A percentile compares a stretch with the other conserved stretches of the same genome.
Conservation (phyloP, 306 rosid species). For the Vachellia pachyceras region DNA sequence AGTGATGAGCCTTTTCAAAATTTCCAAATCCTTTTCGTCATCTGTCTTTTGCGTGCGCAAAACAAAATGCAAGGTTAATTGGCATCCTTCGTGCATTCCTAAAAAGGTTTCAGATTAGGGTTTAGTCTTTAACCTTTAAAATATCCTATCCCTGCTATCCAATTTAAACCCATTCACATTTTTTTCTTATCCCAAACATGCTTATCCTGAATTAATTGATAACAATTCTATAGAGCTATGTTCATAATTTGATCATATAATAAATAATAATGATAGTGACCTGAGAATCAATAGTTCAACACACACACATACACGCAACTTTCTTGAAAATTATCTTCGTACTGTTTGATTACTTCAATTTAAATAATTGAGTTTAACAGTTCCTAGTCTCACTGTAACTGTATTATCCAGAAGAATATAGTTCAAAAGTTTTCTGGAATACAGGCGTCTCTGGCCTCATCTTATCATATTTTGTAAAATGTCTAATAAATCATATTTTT, state of each 20-base stretch:
- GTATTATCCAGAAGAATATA: not conserved
- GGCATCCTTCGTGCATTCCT: constrained; percentile 32
- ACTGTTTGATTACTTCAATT: not conserved
- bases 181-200: not conserved
- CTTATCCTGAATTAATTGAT: not conserved
- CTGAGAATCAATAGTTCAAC: not conserved
- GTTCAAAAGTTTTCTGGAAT: not conserved
- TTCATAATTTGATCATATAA: not conserved
- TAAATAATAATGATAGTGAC: not conserved
- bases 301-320: too few relatives aligned
- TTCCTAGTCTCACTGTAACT: not conserved
- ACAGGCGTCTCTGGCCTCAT: not conserved
- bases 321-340: not conserved
- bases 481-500: not conserved
- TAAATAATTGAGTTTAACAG: constrained; percentile 12
- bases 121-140: not conserved
- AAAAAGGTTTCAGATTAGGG: not conserved
- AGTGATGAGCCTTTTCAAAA: not conserved
- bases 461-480: not conserved
- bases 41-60: constrained; percentile 17
- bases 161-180: not conserved
- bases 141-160: not conserved
- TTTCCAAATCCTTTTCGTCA: constrained; percentile 14
- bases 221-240: not conserved
- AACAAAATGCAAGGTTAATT: constrained; percentile 27